phyloP scores from a whole-genome alignment of 345 rosid species.

The Murraya koenigii region DNA sequence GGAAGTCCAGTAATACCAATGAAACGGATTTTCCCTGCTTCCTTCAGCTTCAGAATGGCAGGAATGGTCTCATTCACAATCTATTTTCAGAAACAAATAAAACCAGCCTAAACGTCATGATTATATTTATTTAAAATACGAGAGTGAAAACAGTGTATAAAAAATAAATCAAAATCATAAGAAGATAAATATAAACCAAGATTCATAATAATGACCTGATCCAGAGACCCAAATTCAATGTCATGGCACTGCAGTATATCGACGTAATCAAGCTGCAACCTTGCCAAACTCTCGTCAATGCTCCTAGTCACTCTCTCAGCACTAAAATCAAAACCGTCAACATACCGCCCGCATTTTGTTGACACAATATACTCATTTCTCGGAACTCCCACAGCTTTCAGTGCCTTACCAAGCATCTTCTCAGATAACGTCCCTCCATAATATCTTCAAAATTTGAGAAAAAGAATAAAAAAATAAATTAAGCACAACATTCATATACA shows the following conservation, averaged over 20 bases:
- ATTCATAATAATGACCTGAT: conserved; percentile 48
- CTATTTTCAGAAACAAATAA: conserved; percentile 33
- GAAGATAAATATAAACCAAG: not conserved
- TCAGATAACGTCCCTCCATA: conserved; percentile 91
- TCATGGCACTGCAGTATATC: conserved; percentile 93
- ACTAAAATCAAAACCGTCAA: conserved; percentile 85
- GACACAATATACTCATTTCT: conserved; percentile 79
- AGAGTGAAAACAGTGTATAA: not conserved
- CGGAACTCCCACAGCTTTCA: conserved; percentile 71
- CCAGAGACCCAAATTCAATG: conserved; percentile 85
- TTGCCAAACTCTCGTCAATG: conserved; percentile 79
- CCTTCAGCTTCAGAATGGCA: conserved; percentile 76
- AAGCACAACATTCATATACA: not conserved
- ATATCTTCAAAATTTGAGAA: conserved; percentile 37
- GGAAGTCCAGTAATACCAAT: conserved; percentile 96
- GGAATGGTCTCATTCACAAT: conserved; percentile 92
- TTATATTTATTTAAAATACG: not conserved
- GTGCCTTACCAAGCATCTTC: conserved; percentile 85
- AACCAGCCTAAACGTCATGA: not conserved
- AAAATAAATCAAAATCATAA: not conserved
- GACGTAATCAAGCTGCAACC: conserved; percentile 88
- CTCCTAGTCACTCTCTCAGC: conserved; percentile 86
- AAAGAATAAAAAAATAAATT: not conserved
- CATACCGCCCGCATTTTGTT: conserved; percentile 81
- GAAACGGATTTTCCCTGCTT: conserved; percentile 77